phyloP scores from a whole-genome alignment of 139 green algal species.

The Pedinophyceae sp. region DNA sequence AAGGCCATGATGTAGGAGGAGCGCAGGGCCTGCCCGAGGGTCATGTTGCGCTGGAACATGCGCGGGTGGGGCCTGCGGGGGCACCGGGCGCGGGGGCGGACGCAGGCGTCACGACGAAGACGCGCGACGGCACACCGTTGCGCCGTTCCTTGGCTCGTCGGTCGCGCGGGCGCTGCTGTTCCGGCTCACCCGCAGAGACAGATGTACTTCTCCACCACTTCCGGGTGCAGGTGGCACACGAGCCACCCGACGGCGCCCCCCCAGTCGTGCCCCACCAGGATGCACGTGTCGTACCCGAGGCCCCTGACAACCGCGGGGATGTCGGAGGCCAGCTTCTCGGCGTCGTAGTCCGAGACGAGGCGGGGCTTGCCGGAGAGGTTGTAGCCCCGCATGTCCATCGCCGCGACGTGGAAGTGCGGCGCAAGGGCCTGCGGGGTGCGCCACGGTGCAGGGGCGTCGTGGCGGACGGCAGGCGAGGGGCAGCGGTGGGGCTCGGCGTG shows the following conservation, averaged over 20 bases:
- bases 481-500: background rate
- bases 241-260: background rate
- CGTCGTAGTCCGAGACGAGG: background rate
- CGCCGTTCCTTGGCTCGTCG: too few species aligned
- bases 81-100: too few species aligned
- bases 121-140: too few species aligned
- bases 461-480: background rate
- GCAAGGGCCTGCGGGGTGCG: background rate
- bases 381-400: background rate
- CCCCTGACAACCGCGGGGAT: background rate
- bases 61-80: background rate
- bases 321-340: background rate
- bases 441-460: background rate
- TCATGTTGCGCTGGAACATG: background rate
- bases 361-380: background rate
- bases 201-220: too few species aligned
- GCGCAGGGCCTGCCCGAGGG: background rate
- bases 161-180: too few species aligned
- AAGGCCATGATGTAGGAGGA: background rate
- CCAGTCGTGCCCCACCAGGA: constrained; percentile 3
- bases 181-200: too few species aligned
- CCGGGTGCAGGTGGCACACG: too few species aligned
- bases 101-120: too few species aligned
- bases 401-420: background rate
- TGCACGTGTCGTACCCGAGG: background rate